A percentile compares a stretch with the other conserved stretches of the same genome.
Evolutionary conservation across 768 basidiomycete genomes (phyloP).

Genomic region (Neoboletus subvelutipes): DNA sequence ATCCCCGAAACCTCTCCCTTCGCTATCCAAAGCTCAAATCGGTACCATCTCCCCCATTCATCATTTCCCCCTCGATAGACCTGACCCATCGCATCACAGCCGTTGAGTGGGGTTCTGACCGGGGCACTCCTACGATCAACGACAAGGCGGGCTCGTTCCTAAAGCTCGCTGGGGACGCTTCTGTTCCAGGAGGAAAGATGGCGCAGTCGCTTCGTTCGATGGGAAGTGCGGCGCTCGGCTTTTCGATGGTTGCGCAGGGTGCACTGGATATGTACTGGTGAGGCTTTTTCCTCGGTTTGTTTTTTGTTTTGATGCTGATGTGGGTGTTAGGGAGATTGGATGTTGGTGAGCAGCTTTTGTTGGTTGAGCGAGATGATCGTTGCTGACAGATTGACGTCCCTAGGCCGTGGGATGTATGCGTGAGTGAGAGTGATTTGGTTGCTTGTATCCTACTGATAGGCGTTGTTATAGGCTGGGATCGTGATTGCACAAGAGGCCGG

Average conservation of each 20-base stretch:
- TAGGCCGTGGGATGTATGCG: constrained; percentile 86
- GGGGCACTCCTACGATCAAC: constrained; percentile 49
- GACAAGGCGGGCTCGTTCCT: constrained; percentile 68
- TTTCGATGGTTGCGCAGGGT: constrained; percentile 83
- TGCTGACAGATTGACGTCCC: not conserved
- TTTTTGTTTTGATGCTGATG: not conserved
- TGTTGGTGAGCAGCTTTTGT: constrained; percentile 47
- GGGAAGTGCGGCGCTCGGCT: constrained; percentile 85
- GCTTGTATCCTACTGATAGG: not conserved
- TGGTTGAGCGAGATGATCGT: not conserved
- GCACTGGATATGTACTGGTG: constrained; percentile 87
- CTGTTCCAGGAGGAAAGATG: constrained; percentile 74
- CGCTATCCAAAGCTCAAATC: constrained; percentile 69
- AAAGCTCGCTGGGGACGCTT: constrained; percentile 71
- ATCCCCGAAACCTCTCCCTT: constrained; percentile 59
- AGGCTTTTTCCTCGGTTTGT: constrained; percentile 16
- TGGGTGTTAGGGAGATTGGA: constrained; percentile 68
- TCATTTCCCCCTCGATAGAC: not conserved
- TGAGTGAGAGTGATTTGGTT: constrained; percentile 28
- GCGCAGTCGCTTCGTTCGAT: constrained; percentile 79
- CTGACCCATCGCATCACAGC: constrained; percentile 38
- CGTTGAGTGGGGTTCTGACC: constrained; percentile 88
- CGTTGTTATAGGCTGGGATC: constrained; percentile 65
- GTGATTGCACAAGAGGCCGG: constrained; percentile 93
- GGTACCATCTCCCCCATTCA: constrained; percentile 35